Evolutionary conservation across 148 eudicot species (phyloP), one percentile per base, ranked within the genome.

Genomic region (Selenicereus undatus): DNA sequence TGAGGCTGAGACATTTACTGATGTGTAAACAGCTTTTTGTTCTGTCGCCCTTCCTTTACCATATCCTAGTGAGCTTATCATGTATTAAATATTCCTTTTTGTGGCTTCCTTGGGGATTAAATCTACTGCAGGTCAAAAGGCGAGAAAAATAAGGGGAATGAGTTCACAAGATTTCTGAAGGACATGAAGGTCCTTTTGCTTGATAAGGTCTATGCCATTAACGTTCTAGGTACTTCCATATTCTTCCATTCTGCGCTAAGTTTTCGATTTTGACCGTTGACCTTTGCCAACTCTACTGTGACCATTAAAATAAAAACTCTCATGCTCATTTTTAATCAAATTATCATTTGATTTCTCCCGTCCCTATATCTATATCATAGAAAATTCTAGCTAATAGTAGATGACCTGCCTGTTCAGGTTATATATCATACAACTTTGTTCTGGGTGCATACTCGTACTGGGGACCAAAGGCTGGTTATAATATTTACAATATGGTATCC

Each of bases 401-500:
- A 11, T 64, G 69, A 64, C 29, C 30, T 66, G 6, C 74, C 74
- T 13, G 80, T 81, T 86, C 90, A 96, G 99, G 99, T 73, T 96
- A 96, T 82, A 88, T 90, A 43, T 84, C 94, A 20, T 96, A 96
- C 91, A 96, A 90, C 87, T 96, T 96, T 86, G 99, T 96, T n/a
- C 65, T 96, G 75, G 99, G 99, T 75, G 98, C 99, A 71, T 96
- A 96, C 84, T 93, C 99, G 54, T 96, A 96, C 82, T 96, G 98
- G 98, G 99, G 99, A 54, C 99, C 99, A 29, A 96, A 93, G 91
- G 99, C 98, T 82, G 99, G 99, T 84, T 88, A 89, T 82, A 89
- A 74, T 84, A 96, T 96, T 79, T 96, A 96, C 82, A 85, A 89
- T 78, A 93, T 96, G 99, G 99, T 96, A 89, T 82, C 81, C 74